Conservation (phyloP, 139 green algal genomes). For the Microglena sp. region DNA sequence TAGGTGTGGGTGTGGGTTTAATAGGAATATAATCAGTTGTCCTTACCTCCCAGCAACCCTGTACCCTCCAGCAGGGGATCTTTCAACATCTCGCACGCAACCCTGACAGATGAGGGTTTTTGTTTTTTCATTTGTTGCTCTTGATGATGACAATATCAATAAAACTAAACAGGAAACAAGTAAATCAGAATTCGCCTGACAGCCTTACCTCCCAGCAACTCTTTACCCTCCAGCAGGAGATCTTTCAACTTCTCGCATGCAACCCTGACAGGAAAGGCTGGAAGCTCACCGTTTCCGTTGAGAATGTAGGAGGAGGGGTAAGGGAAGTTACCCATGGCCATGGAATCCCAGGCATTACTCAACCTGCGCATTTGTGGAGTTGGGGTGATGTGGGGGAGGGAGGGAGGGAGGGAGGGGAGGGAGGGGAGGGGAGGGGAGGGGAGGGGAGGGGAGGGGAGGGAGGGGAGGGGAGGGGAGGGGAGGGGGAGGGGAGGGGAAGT, state of each 20-base stretch:
- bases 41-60: slow-evolving; percentile 27
- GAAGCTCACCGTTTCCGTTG: slow-evolving; percentile 38
- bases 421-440: not conserved
- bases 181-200: too few species aligned
- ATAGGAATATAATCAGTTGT: too few species aligned
- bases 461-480: not conserved
- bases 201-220: slow-evolving; percentile 26
- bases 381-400: slow-evolving; percentile 3
- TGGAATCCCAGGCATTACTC: slow-evolving; percentile 48
- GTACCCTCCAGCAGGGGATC: slow-evolving; percentile 10
- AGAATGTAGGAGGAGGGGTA: slow-evolving; percentile 40
- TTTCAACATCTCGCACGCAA: slow-evolving; percentile 39
- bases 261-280: slow-evolving; percentile 46
- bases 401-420: not conserved
- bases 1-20: too few species aligned
- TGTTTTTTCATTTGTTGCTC: too few species aligned
- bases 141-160: too few species aligned
- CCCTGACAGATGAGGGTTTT: slow-evolving; percentile 47
- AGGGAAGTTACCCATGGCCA: slow-evolving; percentile 66
- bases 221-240: slow-evolving; percentile 13
- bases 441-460: slow-evolving; percentile 3
- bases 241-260: slow-evolving; percentile 42
- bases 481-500: not conserved
- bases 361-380: slow-evolving; percentile 1
- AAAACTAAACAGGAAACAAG: too few species aligned